Evolutionary conservation across 2,329 filamentous ascomycete species (phyloP).

Genomic region (Dactylonectria estremocensis): DNA sequence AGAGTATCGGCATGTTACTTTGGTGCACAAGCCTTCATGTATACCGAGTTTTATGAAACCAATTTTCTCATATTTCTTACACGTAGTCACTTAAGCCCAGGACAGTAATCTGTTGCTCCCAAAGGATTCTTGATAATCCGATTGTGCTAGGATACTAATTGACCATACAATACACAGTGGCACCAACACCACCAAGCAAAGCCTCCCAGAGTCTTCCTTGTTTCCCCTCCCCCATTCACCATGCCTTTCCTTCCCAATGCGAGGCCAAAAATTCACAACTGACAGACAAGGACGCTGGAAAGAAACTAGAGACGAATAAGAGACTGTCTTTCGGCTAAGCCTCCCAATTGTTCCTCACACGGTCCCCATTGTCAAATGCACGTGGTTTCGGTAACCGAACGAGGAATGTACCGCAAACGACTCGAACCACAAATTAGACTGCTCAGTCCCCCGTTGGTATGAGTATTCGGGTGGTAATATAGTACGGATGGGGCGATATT

Average conservation of each 20-base stretch:
- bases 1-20: background rate
- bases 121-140: constrained; percentile 34
- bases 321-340: background rate
- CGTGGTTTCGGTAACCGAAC: background rate
- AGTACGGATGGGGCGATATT: background rate
- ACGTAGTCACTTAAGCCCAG: background rate
- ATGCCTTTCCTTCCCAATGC: constrained; percentile 31
- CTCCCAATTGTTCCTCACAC: background rate
- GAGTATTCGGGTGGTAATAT: background rate
- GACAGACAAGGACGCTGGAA: constrained; percentile 7
- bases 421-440: background rate
- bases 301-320: background rate
- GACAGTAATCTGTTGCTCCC: background rate
- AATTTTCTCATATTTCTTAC: background rate
- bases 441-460: background rate
- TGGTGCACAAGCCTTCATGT: background rate
- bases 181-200: constrained; percentile 38
- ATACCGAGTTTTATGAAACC: background rate
- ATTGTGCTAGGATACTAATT: constrained; percentile 37
- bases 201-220: constrained; percentile 22
- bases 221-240: constrained; percentile 28
- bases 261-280: constrained; percentile 18
- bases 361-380: background rate
- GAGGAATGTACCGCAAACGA: background rate
- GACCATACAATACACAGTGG: constrained; percentile 46